Evolutionary conservation across 2,329 filamentous ascomycete species (phyloP).

Genomic region (Diaporthe ampelina): DNA sequence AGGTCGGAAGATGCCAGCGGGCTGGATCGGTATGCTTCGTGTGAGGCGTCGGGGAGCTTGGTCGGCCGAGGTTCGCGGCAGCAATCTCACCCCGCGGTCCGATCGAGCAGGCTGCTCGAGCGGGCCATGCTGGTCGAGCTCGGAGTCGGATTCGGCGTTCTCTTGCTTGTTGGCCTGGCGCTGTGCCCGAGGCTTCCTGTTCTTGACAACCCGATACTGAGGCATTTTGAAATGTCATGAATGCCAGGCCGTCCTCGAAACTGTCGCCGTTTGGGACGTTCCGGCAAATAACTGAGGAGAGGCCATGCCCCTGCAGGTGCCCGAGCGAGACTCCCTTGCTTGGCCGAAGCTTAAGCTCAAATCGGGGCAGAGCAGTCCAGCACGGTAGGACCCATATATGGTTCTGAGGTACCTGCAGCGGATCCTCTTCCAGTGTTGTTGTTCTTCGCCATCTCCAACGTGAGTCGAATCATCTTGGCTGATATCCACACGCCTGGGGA

Average conservation of each 20-base stretch:
- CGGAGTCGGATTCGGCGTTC: neutral
- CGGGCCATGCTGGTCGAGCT: neutral
- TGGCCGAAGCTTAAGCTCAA: slow-evolving; percentile 10
- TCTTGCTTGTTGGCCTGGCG: neutral
- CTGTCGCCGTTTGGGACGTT: neutral
- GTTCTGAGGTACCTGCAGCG: neutral
- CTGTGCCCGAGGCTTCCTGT: neutral
- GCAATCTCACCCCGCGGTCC: neutral
- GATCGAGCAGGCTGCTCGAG: neutral
- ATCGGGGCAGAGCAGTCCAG: neutral
- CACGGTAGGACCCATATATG: slow-evolving; percentile 2
- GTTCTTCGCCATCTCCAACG: neutral
- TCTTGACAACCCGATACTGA: neutral
- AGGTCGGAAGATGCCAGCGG: slow-evolving; percentile 48
- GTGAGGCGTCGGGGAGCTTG: slow-evolving; percentile 24
- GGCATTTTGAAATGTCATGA: neutral
- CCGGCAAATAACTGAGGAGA: neutral
- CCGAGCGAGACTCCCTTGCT: neutral
- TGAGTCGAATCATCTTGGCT: neutral
- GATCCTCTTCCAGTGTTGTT: neutral
- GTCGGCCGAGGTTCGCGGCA: slow-evolving; percentile 14
- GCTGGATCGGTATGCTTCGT: slow-evolving; percentile 46
- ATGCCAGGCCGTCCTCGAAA: neutral
- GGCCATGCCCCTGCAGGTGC: neutral
- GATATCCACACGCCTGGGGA: too few species aligned